Percentiles rank a stretch among this genome's conserved stretches.
Evolutionary conservation across 768 basidiomycete genomes (phyloP).

Genomic region (Suillus hirtellus): DNA sequence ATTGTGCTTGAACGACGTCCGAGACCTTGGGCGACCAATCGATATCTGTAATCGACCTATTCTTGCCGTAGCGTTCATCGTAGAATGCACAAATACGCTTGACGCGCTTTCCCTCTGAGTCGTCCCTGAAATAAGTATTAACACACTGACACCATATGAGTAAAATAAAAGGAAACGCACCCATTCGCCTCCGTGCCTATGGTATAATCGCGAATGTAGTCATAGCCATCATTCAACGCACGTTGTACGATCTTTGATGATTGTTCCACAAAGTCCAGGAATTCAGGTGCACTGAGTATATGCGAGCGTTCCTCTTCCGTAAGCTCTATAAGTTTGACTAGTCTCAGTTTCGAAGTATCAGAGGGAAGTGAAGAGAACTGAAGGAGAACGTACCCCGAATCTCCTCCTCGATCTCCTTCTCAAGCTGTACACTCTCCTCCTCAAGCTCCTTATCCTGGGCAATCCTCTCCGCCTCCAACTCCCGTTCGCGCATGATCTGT

Average conservation of each 20-base stretch:
- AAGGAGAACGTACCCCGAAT: slow-evolving; percentile 60
- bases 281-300: slow-evolving; percentile 87
- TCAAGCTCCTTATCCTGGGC: slow-evolving; percentile 77
- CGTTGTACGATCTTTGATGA: slow-evolving; percentile 95
- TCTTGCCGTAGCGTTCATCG: slow-evolving; percentile 89
- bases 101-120: slow-evolving; percentile 85
- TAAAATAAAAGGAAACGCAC: slow-evolving; percentile 46
- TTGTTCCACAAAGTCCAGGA: slow-evolving; percentile 90
- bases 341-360: slow-evolving; percentile 8
- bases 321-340: slow-evolving; percentile 53
- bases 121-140: slow-evolving; percentile 57
- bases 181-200: slow-evolving; percentile 80
- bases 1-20: background rate
- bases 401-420: slow-evolving; percentile 84
- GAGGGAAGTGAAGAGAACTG: background rate
- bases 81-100: slow-evolving; percentile 94
- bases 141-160: background rate
- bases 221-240: slow-evolving; percentile 93
- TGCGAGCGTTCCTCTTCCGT: slow-evolving; percentile 82
- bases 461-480: slow-evolving; percentile 66
- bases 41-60: slow-evolving; percentile 92
- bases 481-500: slow-evolving; percentile 66
- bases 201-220: slow-evolving; percentile 97
- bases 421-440: slow-evolving; percentile 80
- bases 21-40: slow-evolving; percentile 97